Percentiles rank a stretch among this genome's conserved stretches.
phyloP scores from a whole-genome alignment of 2,329 filamentous ascomycete species.

The Paraconiothyrium brasiliense region DNA sequence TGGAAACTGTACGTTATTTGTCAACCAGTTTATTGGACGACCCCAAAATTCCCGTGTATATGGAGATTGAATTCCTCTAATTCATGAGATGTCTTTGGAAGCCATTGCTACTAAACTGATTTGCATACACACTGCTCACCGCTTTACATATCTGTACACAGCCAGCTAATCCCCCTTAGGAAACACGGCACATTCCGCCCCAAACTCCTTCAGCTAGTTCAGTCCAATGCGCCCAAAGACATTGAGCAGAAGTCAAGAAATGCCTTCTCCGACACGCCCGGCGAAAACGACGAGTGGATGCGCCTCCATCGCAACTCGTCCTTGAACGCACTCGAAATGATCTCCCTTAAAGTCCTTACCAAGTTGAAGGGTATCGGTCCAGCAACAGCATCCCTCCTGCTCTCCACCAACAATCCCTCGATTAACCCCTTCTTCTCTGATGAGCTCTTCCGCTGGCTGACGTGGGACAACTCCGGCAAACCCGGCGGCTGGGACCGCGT shows the following conservation, averaged over 20 bases:
- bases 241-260: conserved; percentile 61
- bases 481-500: conserved; percentile 57
- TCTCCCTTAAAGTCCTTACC: conserved; percentile 59
- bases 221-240: conserved; percentile 65
- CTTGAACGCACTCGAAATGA: background rate
- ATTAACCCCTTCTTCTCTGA: conserved; percentile 80
- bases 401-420: conserved; percentile 70
- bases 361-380: conserved; percentile 79
- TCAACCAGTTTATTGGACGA: background rate
- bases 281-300: no score
- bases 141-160: background rate
- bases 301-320: background rate
- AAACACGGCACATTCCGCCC: conserved; percentile 63
- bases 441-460: conserved; percentile 78
- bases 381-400: conserved; percentile 76
- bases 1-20: conserved; percentile 49
- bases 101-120: no score
- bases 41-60: no score
- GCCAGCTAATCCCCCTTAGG: conserved; percentile 32
- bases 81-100: no score
- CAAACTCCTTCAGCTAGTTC: conserved; percentile 56
- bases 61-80: no score
- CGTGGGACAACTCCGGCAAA: conserved; percentile 58
- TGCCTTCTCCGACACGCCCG: conserved; percentile 56
- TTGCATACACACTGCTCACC: no score